These are phyloP conservation scores for Corynascus novoguineensis DNA, from an alignment of 495 filamentous ascomycete species.

Conservation along the genomic window DNA sequence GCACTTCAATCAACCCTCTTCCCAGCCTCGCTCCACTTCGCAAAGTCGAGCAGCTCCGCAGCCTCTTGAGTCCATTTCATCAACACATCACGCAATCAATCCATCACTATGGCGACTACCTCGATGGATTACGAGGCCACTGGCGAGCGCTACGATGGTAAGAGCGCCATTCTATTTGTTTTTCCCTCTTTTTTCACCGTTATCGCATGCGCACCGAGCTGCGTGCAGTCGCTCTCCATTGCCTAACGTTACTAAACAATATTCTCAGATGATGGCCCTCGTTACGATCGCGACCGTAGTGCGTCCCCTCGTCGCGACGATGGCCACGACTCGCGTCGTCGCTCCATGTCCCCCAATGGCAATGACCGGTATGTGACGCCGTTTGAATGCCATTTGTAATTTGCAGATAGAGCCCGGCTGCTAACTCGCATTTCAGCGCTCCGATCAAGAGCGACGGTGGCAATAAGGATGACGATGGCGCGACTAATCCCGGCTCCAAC, in stretches of 20 bases:
- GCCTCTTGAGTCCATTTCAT: background rate
- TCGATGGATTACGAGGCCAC: conserved; percentile 83
- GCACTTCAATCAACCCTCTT: background rate
- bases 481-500: conserved; percentile 90
- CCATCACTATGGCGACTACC: conserved; percentile 46
- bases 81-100: conserved; percentile 5
- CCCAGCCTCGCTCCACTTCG: background rate
- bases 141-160: conserved; percentile 77
- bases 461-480: conserved; percentile 67
- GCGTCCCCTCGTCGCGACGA: conserved; percentile 82
- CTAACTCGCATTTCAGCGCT: conserved; percentile 20
- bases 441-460: conserved; percentile 31
- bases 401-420: background rate
- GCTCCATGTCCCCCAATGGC: conserved; percentile 69
- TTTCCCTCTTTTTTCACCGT: background rate
- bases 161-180: too few species aligned
- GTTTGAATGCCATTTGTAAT: background rate
- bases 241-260: conserved; percentile 13
- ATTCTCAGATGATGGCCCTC: conserved; percentile 61
- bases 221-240: background rate
- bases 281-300: conserved; percentile 77
- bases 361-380: conserved; percentile 60
- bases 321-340: conserved; percentile 63
- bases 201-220: background rate
- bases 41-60: conserved; percentile 2